phyloP scores from a whole-genome alignment of 768 basidiomycete species.

The Porphyrellus cyaneotinctus region DNA sequence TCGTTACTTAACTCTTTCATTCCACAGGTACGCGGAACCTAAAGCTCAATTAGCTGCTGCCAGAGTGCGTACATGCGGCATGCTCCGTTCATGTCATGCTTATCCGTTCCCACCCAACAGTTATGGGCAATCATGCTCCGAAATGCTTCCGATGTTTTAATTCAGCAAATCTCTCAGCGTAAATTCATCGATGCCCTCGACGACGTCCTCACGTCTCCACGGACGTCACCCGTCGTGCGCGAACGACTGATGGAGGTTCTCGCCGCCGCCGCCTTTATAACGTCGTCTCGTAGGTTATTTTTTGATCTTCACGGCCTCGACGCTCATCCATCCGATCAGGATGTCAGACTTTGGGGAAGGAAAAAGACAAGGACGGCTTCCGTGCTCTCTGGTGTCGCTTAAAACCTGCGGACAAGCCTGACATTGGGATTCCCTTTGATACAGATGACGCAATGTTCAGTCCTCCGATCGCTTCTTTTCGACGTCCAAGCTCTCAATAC shows the following conservation, averaged over 20 bases:
- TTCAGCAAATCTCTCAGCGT: conserved; percentile 62
- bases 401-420: conserved; percentile 76
- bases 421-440: conserved; percentile 78
- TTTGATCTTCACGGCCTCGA: no score
- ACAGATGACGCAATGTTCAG: conserved; percentile 77
- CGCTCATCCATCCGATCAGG: conserved; percentile 14
- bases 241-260: conserved; percentile 80
- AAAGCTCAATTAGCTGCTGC: conserved; percentile 73
- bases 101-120: conserved; percentile 34
- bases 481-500: conserved; percentile 29
- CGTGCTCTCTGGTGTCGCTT: conserved; percentile 76
- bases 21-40: conserved; percentile 65
- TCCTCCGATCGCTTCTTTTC: conserved; percentile 44
- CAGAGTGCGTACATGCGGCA: conserved; percentile 43
- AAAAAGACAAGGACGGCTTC: conserved; percentile 50
- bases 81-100: not conserved
- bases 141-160: conserved; percentile 71
- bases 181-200: conserved; percentile 81
- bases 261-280: conserved; percentile 68
- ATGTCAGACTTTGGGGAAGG: conserved; percentile 20
- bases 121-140: conserved; percentile 90
- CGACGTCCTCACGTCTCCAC: conserved; percentile 57
- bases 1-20: conserved; percentile 6
- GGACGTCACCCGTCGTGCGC: conserved; percentile 74
- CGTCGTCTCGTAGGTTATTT: conserved; percentile 22